phyloP scores from a whole-genome alignment of 2,329 filamentous ascomycete genomes.

The Bimuria novae-zelandiae region DNA sequence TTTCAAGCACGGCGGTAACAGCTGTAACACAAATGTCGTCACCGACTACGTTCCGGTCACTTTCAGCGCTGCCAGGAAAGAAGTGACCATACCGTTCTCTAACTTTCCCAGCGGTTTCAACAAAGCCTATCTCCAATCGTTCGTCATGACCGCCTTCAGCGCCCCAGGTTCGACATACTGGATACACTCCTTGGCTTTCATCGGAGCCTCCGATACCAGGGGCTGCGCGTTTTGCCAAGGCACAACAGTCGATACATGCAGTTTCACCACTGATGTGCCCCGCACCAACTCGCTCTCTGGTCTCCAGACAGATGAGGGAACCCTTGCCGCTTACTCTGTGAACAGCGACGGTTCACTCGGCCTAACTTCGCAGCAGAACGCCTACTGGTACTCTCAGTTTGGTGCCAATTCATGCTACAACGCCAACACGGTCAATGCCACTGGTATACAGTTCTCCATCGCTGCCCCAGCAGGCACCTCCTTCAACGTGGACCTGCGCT shows the following conservation, averaged over 20 bases:
- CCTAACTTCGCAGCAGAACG: background rate
- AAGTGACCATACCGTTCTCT: conserved; percentile 7
- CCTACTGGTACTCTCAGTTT: conserved; percentile 15
- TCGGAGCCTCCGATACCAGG: conserved; percentile 3
- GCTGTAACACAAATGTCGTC: conserved; percentile 7
- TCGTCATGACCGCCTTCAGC: conserved; percentile 8
- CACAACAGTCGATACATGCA: conserved; percentile 5
- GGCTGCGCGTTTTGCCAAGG: conserved; percentile 6
- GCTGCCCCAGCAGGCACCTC: conserved; percentile 8
- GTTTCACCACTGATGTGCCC: background rate
- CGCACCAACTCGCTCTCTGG: conserved; percentile 3
- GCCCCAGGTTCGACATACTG: conserved; percentile 3
- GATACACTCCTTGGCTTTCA: conserved; percentile 8
- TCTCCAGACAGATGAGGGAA: conserved; percentile 1
- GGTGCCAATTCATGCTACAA: conserved; percentile 13
- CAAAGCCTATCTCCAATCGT: conserved; percentile 8
- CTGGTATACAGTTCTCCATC: conserved; percentile 10
- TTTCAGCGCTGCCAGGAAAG: background rate
- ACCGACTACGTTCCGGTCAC: conserved; percentile 9
- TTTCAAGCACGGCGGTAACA: conserved; percentile 6
- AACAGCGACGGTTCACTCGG: conserved; percentile 9
- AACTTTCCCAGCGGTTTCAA: conserved; percentile 6
- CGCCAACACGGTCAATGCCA: conserved; percentile 10
- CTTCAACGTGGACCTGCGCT: conserved; percentile 10
- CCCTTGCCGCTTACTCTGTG: conserved; percentile 6